Base-by-base conservation (phyloP, 805 yeast species). In the Naumovozyma baii region DNA sequence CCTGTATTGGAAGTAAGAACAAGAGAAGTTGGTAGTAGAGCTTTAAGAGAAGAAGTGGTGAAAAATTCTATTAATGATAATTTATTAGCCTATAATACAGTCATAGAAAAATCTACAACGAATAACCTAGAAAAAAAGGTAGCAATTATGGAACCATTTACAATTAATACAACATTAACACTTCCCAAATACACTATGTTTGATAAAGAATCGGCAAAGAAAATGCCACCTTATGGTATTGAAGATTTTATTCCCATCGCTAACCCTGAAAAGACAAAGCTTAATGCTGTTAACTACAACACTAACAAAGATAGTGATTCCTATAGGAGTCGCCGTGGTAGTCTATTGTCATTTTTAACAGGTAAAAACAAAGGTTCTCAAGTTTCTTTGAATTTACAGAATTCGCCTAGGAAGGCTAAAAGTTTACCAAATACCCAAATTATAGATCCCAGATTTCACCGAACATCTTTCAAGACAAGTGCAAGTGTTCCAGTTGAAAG, bases 1-100 rank as follows among this genome's bases (percentile, higher is more conserved):
- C 68, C 83, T 0, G 54, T 83, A 14, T 67, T 80, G 44, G 90
- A 83, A 54, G 66, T 83, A 28, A 73, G 78, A 47, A 73, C 88
- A 0, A 76, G 69, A 54, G 66, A 65, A 20, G 63, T 64, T 47
- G 59, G 68, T 18, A 36, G 59, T 14, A 55, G 79, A 59, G 48
- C 81, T 40, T 64, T 80, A 57, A 79, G 80, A 40, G 88, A 82
- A 50, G 69, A 75, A 4, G 64, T 80, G 30, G 55, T 57, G 1
- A 68, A 67, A 15, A 64, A 67, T 36, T 73, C 82, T 48, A 65
- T 69, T 0, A 70, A 76, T 48, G 82, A 80, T 45, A 82, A 82
- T 48, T 55, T 82, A 28, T 54, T 82, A 31, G 74, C 77, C 4
- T 69, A 74, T 43, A 74, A 80, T 47, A 29, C 43, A 4, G 30